Evolutionary conservation across 1,139 yeast genomes (phyloP).

Genomic region (Arxiozyma bovina): DNA sequence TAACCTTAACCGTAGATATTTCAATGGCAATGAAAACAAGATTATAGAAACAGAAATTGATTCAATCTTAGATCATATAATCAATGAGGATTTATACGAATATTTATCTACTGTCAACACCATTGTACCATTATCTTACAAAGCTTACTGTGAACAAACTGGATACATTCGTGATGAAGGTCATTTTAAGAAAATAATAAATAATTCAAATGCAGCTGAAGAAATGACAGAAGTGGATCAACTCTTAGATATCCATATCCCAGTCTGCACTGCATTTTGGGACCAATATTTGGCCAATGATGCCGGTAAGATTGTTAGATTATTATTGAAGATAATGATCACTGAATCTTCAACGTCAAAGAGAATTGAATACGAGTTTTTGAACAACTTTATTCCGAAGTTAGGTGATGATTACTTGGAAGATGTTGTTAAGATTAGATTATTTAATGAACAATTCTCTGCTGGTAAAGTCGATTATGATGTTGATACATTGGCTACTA

Average conservation of each 20-base stretch:
- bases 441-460: conserved; percentile 14
- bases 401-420: conserved; percentile 13
- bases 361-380: conserved; percentile 11
- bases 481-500: conserved; percentile 16
- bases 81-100: conserved; percentile 16
- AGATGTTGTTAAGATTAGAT: conserved; percentile 13
- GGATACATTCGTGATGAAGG: conserved; percentile 11
- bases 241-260: conserved; percentile 16
- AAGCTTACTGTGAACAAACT: conserved; percentile 12
- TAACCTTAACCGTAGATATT: background rate
- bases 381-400: conserved; percentile 12
- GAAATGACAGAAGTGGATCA: conserved; percentile 12
- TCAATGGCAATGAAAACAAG: conserved; percentile 4
- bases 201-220: background rate
- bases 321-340: conserved; percentile 11
- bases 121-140: conserved; percentile 16
- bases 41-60: conserved; percentile 4
- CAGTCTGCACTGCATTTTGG: conserved; percentile 18
- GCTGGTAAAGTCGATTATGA: conserved; percentile 19
- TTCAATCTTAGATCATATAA: conserved; percentile 7
- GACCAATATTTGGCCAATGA: conserved; percentile 11
- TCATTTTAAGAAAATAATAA: conserved; percentile 5
- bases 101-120: conserved; percentile 16
- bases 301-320: conserved; percentile 11
- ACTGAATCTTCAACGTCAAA: conserved; percentile 13